A percentile compares a stretch with the other conserved stretches of the same genome.
Evolutionary conservation across 73 alveolate species (phyloP).

Genomic region (Paramecium pentaurelia): DNA sequence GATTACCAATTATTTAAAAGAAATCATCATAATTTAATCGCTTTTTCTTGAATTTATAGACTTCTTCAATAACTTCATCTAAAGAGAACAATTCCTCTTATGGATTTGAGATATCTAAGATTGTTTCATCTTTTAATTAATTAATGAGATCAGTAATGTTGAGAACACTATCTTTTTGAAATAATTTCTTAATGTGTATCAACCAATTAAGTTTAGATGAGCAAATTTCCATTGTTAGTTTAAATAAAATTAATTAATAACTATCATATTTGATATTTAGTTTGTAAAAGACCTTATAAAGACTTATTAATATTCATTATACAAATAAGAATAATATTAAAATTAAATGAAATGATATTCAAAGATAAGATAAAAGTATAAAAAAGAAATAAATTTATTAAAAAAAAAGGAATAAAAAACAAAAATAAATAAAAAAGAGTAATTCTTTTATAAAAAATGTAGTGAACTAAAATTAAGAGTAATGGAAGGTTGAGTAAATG

Average conservation of each 20-base stretch:
- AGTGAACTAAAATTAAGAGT: background rate
- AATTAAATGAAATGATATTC: too few relatives aligned
- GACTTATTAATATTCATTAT: too few relatives aligned
- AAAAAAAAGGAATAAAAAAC: too few relatives aligned
- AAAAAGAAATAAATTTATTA: too few relatives aligned
- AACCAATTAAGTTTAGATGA: constrained; percentile 1
- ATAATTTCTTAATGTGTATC: background rate
- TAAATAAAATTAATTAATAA: background rate
- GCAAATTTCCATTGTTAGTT: background rate
- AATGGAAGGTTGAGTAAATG: background rate
- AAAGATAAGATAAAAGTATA: background rate
- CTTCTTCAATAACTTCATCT: constrained; percentile 12
- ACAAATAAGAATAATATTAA: too few relatives aligned
- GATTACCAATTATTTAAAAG: background rate
- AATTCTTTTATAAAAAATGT: background rate
- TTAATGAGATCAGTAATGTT: background rate
- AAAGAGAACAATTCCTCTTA: background rate
- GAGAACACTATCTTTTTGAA: background rate
- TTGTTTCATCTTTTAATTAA: background rate
- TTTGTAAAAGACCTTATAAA: too few relatives aligned
- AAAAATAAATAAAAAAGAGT: background rate
- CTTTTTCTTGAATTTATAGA: background rate
- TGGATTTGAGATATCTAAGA: background rate
- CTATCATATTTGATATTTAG: background rate
- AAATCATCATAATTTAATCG: background rate